A percentile compares a stretch with the other conserved stretches of the same genome.
These are phyloP conservation scores for Mycena latifolia DNA, from an alignment of 768 basidiomycete species.

Conservation along the genomic window DNA sequence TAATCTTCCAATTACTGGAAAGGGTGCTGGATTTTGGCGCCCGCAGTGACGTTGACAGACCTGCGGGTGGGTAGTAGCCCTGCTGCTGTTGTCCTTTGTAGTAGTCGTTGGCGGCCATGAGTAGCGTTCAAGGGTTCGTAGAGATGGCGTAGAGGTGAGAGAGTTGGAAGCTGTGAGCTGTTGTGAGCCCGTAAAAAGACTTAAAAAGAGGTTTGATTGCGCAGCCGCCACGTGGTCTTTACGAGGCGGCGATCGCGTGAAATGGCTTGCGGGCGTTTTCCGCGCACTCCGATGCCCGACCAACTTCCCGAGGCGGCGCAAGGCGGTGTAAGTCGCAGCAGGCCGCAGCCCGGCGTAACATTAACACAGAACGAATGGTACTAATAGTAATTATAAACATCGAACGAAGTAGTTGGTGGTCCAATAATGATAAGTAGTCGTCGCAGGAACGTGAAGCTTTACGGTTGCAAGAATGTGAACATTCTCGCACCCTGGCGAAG, in stretches of 20 bases:
- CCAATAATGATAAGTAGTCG: slow-evolving; percentile 9
- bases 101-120: slow-evolving; percentile 84
- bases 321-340: slow-evolving; percentile 15
- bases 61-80: slow-evolving; percentile 68
- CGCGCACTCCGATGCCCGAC: too few relatives aligned
- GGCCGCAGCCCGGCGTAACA: slow-evolving; percentile 31
- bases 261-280: too few relatives aligned
- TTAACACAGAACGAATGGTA: slow-evolving; percentile 32
- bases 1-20: neutral
- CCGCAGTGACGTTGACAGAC: slow-evolving; percentile 44
- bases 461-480: slow-evolving; percentile 48
- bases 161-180: slow-evolving; percentile 5
- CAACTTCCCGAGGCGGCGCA: neutral
- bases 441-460: neutral
- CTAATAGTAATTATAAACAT: slow-evolving; percentile 32
- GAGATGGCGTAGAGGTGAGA: slow-evolving; percentile 24
- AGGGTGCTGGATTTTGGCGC: slow-evolving; percentile 27
- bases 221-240: too few relatives aligned
- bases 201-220: too few relatives aligned
- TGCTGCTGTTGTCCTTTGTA: slow-evolving; percentile 62
- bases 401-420: slow-evolving; percentile 31
- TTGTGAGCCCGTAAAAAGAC: neutral
- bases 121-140: slow-evolving; percentile 15
- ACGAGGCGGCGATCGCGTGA: too few relatives aligned
- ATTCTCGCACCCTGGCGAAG: slow-evolving; percentile 67